Conservation (phyloP, 192 early-diverging fungal species). For the Cetraspora pellucida region DNA sequence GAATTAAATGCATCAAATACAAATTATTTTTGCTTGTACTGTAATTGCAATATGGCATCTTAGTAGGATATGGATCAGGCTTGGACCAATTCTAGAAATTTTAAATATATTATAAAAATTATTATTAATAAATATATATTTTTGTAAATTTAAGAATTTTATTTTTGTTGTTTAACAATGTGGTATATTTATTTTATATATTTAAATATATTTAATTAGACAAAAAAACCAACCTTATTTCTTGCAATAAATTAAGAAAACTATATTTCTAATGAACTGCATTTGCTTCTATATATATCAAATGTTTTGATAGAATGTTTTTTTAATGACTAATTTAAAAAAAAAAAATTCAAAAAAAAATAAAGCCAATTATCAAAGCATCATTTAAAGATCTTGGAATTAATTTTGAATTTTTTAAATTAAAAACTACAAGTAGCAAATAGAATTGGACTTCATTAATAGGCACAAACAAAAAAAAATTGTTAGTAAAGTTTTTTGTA, state of each 20-base stretch:
- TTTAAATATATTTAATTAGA: background rate
- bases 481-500: background rate
- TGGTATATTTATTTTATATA: no score
- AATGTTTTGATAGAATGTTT: background rate
- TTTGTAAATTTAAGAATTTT: no score
- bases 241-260: background rate
- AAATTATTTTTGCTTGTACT: slow-evolving; percentile 1
- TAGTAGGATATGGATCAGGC: no score
- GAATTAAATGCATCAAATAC: background rate
- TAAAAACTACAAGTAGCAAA: background rate
- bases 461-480: background rate
- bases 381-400: background rate
- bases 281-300: background rate
- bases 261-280: background rate
- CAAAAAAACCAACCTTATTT: background rate
- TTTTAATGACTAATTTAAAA: background rate
- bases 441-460: background rate
- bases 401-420: background rate
- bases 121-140: no score
- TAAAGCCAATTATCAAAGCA: background rate
- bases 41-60: no score
- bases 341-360: background rate
- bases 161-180: no score
- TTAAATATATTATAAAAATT: no score
- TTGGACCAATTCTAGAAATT: no score